phyloP scores from a whole-genome alignment of 495 filamentous ascomycete genomes.

The Evernia prunastri region DNA sequence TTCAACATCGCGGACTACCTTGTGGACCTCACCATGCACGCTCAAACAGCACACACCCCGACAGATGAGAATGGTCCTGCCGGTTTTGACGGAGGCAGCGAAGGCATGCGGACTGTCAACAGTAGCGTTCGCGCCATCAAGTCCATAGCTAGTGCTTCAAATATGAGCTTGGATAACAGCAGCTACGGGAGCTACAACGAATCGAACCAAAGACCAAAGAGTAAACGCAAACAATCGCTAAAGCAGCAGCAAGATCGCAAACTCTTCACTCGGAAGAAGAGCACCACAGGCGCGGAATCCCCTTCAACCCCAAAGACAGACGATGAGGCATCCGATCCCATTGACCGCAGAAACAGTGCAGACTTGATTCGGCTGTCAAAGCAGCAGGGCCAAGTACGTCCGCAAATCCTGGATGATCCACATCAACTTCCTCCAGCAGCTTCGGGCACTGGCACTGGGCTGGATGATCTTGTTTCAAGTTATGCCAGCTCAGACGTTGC shows the following conservation, averaged over 20 bases:
- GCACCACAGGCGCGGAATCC: conserved; percentile 41
- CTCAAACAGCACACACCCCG: conserved; percentile 50
- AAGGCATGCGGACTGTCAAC: conserved; percentile 61
- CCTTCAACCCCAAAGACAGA: conserved; percentile 56
- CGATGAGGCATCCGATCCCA: conserved; percentile 61
- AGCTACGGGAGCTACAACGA: conserved; percentile 54
- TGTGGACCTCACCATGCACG: conserved; percentile 97
- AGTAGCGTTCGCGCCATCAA: conserved; percentile 88
- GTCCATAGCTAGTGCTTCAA: conserved; percentile 76
- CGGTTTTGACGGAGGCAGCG: conserved; percentile 35
- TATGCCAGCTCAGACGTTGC: conserved; percentile 78
- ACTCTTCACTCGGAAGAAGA: conserved; percentile 78
- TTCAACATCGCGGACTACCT: conserved; percentile 99
- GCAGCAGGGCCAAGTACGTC: conserved; percentile 52
- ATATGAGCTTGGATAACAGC: conserved; percentile 51
- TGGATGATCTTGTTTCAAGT: conserved; percentile 71
- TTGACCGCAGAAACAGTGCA: conserved; percentile 54
- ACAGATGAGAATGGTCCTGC: conserved; percentile 50
- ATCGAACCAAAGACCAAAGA: conserved; percentile 52
- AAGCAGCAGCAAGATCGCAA: conserved; percentile 79
- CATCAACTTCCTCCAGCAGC: conserved; percentile 71
- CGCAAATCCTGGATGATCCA: conserved; percentile 61
- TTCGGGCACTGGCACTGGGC: conserved; percentile 58
- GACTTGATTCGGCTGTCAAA: conserved; percentile 68
- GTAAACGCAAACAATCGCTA: conserved; percentile 65